Evolutionary conservation across 78 protist genomes (phyloP), one percentile per base, ranked within the genome.

Genomic region (Dictyostelium firmibasis): DNA sequence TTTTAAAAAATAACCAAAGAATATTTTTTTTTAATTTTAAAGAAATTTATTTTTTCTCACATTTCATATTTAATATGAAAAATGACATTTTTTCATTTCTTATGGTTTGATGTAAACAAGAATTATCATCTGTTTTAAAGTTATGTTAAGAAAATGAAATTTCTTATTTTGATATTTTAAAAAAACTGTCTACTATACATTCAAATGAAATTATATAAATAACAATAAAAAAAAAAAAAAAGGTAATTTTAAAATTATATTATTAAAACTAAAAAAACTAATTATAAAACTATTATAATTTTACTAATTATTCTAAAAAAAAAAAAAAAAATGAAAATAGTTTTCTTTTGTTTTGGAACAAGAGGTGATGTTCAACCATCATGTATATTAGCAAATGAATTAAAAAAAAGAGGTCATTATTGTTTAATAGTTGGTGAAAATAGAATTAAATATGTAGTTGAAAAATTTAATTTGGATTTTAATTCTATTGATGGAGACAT

Each of bases 401-500:
- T 83, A 41, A 62, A 83, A 67, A 36, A 83, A 0, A 35, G 57
- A 41, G 89, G 89, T 11, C 72, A 83, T 67, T 25, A 67, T 18
- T 75, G 69, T 23, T 27, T 72, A 83, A 67, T 83, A 1, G 72
- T 53, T 5, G 29, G 62, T 27, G 89, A 67, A 43, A 41, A 62
- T 9, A 83, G 89, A 69, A 67, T 83, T 11, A 83, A 83, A 27
- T 83, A 83, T 67, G 35, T 83, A 10, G 89, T 83, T 7, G 89
- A 83, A 33, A 20, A 83, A 27, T 83, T 29, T 67, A 69, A 67
- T 20, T 83, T 83, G 25, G 89, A 83, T 20, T 83, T 36, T 67
- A n/a, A 13, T n/a, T 29, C n/a, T 10, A 36, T 83, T 1, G 31
- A 47, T n/a, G 89, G 79, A 8, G 89, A 83, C 14, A 16, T 33